These are phyloP conservation scores for Solanum dulcamara DNA, from an alignment of 257 asterid species.

Conservation along the genomic window DNA sequence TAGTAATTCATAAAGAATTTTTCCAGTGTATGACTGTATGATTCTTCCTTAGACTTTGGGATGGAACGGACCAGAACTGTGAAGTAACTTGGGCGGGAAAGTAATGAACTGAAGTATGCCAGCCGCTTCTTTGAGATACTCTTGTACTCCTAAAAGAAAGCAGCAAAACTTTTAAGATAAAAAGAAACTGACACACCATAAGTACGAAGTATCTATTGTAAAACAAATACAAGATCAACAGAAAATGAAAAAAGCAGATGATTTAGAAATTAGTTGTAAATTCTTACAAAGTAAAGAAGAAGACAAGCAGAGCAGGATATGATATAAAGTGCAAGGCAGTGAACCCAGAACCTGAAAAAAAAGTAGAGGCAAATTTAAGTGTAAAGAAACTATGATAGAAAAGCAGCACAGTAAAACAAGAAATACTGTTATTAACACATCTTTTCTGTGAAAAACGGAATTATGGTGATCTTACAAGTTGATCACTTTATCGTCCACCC, in stretches of 20 bases:
- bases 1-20: conserved; percentile 26
- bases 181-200: background rate
- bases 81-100: conserved; percentile 17
- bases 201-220: background rate
- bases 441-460: background rate
- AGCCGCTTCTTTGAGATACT: conserved; percentile 9
- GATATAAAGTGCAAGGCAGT: conserved; percentile 20
- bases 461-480: background rate
- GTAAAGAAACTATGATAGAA: background rate
- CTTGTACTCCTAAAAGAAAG: conserved; percentile 8
- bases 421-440: background rate
- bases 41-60: conserved; percentile 12
- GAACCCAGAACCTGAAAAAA: conserved; percentile 29
- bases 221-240: background rate
- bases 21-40: conserved; percentile 11
- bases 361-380: background rate
- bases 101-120: conserved; percentile 10
- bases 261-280: background rate
- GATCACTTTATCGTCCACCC: background rate
- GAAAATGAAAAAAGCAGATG: background rate
- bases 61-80: conserved; percentile 32
- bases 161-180: background rate
- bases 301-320: conserved; percentile 14
- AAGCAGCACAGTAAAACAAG: background rate
- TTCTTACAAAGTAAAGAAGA: conserved; percentile 26